Percentiles rank a stretch among this genome's conserved stretches.
These are phyloP conservation scores for Coemansia reversa DNA, from an alignment of 192 early-diverging fungal genomes.

Conservation along the genomic window DNA sequence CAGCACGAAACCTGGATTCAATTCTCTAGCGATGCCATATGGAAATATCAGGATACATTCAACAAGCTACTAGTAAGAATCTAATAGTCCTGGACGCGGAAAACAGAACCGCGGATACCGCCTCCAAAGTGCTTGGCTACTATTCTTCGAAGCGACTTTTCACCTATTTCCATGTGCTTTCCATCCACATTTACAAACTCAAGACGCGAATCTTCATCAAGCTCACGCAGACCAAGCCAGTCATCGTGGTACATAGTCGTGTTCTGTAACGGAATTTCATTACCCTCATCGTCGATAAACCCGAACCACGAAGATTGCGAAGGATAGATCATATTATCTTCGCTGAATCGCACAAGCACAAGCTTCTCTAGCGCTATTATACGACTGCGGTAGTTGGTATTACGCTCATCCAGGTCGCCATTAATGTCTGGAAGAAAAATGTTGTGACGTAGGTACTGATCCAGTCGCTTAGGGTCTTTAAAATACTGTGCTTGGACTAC, in stretches of 20 bases:
- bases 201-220: slow-evolving; percentile 53
- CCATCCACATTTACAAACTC: slow-evolving; percentile 31
- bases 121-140: slow-evolving; percentile 33
- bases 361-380: slow-evolving; percentile 68
- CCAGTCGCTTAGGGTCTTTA: slow-evolving; percentile 65
- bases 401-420: slow-evolving; percentile 64
- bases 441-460: slow-evolving; percentile 71
- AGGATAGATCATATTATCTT: slow-evolving; percentile 78
- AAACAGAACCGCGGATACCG: neutral
- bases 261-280: slow-evolving; percentile 56
- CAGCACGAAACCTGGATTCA: slow-evolving; percentile 5
- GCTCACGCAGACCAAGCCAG: slow-evolving; percentile 64
- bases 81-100: slow-evolving; percentile 10
- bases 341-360: slow-evolving; percentile 77
- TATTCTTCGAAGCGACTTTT: slow-evolving; percentile 21
- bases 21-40: slow-evolving; percentile 5
- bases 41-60: neutral
- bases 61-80: no score
- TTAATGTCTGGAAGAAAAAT: slow-evolving; percentile 91
- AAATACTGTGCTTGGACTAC: slow-evolving; percentile 96
- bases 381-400: slow-evolving; percentile 59
- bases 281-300: slow-evolving; percentile 58
- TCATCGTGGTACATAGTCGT: slow-evolving; percentile 66
- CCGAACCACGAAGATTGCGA: slow-evolving; percentile 71
- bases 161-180: slow-evolving; percentile 44